A percentile compares a stretch with the other conserved stretches of the same genome.
Evolutionary conservation across 1,139 yeast genomes (phyloP).

Genomic region (Saccharomyces pastorianus): DNA sequence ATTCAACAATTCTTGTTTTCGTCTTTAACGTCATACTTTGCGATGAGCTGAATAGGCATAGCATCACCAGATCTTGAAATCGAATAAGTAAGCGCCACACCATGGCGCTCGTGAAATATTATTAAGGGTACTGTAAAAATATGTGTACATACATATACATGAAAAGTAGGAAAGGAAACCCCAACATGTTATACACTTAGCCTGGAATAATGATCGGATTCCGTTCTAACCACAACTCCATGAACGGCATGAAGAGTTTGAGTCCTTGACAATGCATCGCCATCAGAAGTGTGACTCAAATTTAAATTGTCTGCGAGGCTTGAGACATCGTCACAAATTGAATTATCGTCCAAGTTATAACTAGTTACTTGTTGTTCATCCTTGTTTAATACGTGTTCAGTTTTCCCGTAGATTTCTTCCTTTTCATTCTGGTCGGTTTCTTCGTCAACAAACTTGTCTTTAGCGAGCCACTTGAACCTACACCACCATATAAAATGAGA

Average conservation of each 20-base stretch:
- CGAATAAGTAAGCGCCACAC: neutral
- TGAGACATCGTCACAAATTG: neutral
- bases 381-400: neutral
- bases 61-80: too few species aligned
- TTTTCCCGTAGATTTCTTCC: conserved; percentile 8
- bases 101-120: neutral
- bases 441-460: conserved; percentile 11
- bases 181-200: neutral
- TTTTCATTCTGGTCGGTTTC: conserved; percentile 14
- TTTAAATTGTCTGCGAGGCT: neutral
- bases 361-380: neutral
- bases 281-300: neutral
- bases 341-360: neutral
- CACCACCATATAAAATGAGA: conserved; percentile 69
- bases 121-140: neutral
- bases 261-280: neutral
- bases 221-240: conserved; percentile 9
- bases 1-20: too few species aligned
- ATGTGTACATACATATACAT: neutral
- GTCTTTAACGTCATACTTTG: too few species aligned
- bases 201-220: neutral
- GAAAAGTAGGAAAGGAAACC: too few species aligned
- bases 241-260: conserved; percentile 9
- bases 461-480: conserved; percentile 38
- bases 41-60: too few species aligned